phyloP scores from a whole-genome alignment of 2,329 filamentous ascomycete genomes.

The Colletotrichum salicis region DNA sequence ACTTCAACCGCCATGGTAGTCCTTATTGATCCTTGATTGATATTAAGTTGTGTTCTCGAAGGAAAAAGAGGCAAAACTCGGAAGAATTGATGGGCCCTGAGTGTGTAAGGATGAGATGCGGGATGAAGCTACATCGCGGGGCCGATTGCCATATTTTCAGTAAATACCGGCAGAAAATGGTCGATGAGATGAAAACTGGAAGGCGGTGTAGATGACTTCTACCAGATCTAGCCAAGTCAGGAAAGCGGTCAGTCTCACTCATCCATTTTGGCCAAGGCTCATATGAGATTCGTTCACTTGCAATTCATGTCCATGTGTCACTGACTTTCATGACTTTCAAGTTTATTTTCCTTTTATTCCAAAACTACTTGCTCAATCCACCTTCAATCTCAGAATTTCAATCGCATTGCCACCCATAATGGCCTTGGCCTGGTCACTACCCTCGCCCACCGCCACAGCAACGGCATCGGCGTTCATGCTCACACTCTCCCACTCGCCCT shows the following conservation, averaged over 20 bases:
- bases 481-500: constrained; percentile 77
- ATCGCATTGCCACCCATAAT: constrained; percentile 71
- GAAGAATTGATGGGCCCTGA: neutral
- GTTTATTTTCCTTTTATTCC: neutral
- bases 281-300: constrained; percentile 3
- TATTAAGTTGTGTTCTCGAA: accelerated
- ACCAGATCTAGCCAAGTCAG: accelerated
- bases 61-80: neutral
- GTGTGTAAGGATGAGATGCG: constrained; percentile 4
- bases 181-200: neutral
- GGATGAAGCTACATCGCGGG: constrained; percentile 11
- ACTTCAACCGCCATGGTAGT: constrained; percentile 13
- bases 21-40: neutral
- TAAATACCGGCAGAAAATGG: constrained; percentile 28
- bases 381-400: constrained; percentile 52
- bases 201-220: neutral
- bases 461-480: constrained; percentile 63
- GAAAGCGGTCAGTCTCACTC: constrained; percentile 15
- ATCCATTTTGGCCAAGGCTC: neutral
- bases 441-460: constrained; percentile 58
- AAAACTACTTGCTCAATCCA: neutral
- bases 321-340: neutral
- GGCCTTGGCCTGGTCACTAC: constrained; percentile 57
- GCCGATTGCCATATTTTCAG: constrained; percentile 31
- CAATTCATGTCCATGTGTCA: neutral